Evolutionary conservation across 2,329 filamentous ascomycete species (phyloP), one percentile per base, ranked within the genome.

Genomic region (Daldinia eschscholtzii): DNA sequence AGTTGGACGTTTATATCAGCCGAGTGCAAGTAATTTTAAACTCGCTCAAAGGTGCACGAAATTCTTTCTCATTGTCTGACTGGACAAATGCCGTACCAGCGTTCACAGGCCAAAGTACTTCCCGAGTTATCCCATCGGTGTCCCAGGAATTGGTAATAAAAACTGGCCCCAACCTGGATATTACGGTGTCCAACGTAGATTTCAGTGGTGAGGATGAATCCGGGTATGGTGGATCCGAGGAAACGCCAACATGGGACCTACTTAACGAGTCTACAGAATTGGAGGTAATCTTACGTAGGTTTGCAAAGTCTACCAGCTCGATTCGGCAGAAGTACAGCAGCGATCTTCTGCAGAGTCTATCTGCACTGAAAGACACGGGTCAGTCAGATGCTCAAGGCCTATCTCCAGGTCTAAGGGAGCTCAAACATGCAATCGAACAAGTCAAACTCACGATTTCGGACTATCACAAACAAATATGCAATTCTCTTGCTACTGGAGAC

Each of bases 261-360:
- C 12, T 56, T 3, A 6, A n/a, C 2, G 71, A 74, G 35, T 28
- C 58, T 7, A 48, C 20, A 0, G 75, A 79, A 61, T 73, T 81
- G 13, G 71, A 67, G 9, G 6, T 52, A 2, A 82, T 84, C 37
- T 64, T 84, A 4, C 26, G 64, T 3, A 39, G 55, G 0, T 74
- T 83, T 9, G 56, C 66, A 3, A 67, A 69, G 4, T 80, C 79
- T 12, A 33, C 67, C 1, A 78, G 78, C 4, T 6, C 39, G 1
- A 76, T 84, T 2, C 79, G 83, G 2, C 73, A 74, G 33, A 75
- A 76, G 2, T 85, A 86, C 67, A 80, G 76, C 1, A 59, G 26
- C 6, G 71, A 75, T 52, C 74, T 76, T 53, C 57, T 63, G 0
- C 44, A 68, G 23, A 76, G 74, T 39, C 58, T 76, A 20, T 18